Evolutionary conservation across 192 early-diverging fungal genomes (phyloP).

Genomic region (Helicostylum pulchrum): DNA sequence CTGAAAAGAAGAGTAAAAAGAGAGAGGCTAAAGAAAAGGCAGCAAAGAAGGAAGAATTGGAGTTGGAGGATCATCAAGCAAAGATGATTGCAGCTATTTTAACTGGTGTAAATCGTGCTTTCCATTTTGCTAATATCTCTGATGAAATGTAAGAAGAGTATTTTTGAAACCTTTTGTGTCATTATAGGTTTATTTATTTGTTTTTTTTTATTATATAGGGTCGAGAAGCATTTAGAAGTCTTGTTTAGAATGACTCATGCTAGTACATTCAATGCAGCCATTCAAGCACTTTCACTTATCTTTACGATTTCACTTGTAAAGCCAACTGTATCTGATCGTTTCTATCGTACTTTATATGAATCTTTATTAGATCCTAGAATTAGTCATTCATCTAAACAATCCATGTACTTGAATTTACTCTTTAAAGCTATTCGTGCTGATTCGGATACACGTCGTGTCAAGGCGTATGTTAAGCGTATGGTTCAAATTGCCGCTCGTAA

Average conservation of each 20-base stretch:
- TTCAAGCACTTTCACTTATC: slow-evolving; percentile 90
- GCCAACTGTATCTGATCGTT: slow-evolving; percentile 70
- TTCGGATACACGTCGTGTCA: slow-evolving; percentile 56
- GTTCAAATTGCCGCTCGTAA: slow-evolving; percentile 74
- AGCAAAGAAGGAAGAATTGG: slow-evolving; percentile 36
- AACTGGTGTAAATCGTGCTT: slow-evolving; percentile 93
- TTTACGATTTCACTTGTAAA: slow-evolving; percentile 63
- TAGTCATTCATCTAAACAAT: slow-evolving; percentile 76
- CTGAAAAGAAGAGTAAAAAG: slow-evolving; percentile 29
- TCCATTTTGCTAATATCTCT: slow-evolving; percentile 84
- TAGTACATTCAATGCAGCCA: slow-evolving; percentile 86
- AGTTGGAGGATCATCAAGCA: slow-evolving; percentile 61
- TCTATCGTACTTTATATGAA: slow-evolving; percentile 89
- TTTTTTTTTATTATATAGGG: slow-evolving; percentile 32
- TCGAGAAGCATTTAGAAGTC: slow-evolving; percentile 81
- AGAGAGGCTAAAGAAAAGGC: slow-evolving; percentile 22
- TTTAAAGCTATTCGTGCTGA: slow-evolving; percentile 83
- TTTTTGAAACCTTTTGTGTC: neutral
- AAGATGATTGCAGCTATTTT: slow-evolving; percentile 90
- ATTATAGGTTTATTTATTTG: slow-evolving; percentile 2
- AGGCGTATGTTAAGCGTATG: slow-evolving; percentile 88
- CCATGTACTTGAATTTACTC: slow-evolving; percentile 91
- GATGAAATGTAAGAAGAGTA: slow-evolving; percentile 52
- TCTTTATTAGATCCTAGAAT: slow-evolving; percentile 84
- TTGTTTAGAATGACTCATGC: slow-evolving; percentile 89